A percentile compares a stretch with the other conserved stretches of the same genome.
phyloP scores from a whole-genome alignment of 441 rosid genomes.

The Eutrema salsugineum region DNA sequence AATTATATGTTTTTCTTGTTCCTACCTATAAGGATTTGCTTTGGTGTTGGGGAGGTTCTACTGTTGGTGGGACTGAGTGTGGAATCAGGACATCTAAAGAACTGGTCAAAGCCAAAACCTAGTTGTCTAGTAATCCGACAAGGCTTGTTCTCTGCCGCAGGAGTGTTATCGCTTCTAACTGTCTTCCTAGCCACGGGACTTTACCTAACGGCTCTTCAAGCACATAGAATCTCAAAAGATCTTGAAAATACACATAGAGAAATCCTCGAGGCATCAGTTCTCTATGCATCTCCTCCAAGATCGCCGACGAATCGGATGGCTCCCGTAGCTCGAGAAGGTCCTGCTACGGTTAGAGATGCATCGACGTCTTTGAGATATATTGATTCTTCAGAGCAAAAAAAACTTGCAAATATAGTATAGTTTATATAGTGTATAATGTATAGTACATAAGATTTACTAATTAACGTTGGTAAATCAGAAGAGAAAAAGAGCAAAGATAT shows the following conservation, averaged over 20 bases:
- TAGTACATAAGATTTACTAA: neutral
- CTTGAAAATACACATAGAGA: conserved; percentile 48
- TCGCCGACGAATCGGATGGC: conserved; percentile 45
- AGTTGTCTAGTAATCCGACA: conserved; percentile 57
- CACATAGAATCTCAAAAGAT: conserved; percentile 53
- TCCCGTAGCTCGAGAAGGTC: conserved; percentile 59
- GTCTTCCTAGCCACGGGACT: conserved; percentile 69
- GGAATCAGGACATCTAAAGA: conserved; percentile 86
- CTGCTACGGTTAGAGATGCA: conserved; percentile 33
- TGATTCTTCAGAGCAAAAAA: conserved; percentile 34
- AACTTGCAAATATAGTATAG: conserved; percentile 3
- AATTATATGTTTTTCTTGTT: neutral
- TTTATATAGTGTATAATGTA: neutral
- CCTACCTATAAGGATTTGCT: conserved; percentile 58
- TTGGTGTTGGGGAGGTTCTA: conserved; percentile 74
- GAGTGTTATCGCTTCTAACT: conserved; percentile 55
- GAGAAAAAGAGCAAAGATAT: neutral
- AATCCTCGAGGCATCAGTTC: conserved; percentile 49
- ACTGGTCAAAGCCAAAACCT: conserved; percentile 71
- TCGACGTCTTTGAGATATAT: conserved; percentile 23
- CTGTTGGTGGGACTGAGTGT: conserved; percentile 72
- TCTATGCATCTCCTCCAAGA: conserved; percentile 68
- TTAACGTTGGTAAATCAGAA: neutral
- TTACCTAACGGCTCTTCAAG: conserved; percentile 61
- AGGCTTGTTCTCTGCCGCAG: conserved; percentile 85